Base-by-base conservation (phyloP, 805 yeast genomes). In the Teunomyces atbi region DNA sequence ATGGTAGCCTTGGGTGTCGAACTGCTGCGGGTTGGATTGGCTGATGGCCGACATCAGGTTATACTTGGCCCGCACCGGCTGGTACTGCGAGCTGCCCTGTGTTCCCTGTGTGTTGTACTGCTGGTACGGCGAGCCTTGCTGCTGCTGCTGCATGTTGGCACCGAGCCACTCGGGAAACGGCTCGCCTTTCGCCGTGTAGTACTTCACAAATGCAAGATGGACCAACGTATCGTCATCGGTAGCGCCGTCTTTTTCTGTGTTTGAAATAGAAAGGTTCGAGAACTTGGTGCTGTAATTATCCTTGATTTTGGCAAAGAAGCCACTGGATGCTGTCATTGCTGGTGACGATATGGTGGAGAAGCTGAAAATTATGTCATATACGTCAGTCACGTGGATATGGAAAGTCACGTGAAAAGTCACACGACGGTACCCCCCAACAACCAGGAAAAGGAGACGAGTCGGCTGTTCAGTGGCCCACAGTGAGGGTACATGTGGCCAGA, bases 161-260 rank as follows among this genome's bases (percentile, higher is more conserved):
- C 76, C 77, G 28, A 72, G 59, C 77, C 77, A 72, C 23, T 70
- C 76, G 19, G 77, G 77, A 45, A 65, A 72, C n/a, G 67, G 62
- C 41, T 60, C 57, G 29, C 57, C 51, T 15, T 55, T 56, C 5
- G 53, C 21, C 4, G 42, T 26, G 45, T 58, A 72, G 52, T 66
- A 68, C 43, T 63, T 64, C 33, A 70, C 71, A 49, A 72, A 71
- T 2, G 77, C 76, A 49, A 68, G 64, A 59, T 72, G 76, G 50
- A 72, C 65, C 45, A 72, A 59, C 1, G 77, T 72, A 27, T 67
- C 73, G 40, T 66, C 65, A 32, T 64, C 71, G 2, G 62, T 46
- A 42, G 47, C 44, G 4, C 77, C 77, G 55, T 72, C 77, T 37
- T 64, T 66, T 32, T 72, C 77, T 4, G 54, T 50, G 21, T 58